Evolutionary conservation across 148 eudicot species (phyloP), one percentile per base, ranked within the genome.

Genomic region (Suaeda aralocaspica): DNA sequence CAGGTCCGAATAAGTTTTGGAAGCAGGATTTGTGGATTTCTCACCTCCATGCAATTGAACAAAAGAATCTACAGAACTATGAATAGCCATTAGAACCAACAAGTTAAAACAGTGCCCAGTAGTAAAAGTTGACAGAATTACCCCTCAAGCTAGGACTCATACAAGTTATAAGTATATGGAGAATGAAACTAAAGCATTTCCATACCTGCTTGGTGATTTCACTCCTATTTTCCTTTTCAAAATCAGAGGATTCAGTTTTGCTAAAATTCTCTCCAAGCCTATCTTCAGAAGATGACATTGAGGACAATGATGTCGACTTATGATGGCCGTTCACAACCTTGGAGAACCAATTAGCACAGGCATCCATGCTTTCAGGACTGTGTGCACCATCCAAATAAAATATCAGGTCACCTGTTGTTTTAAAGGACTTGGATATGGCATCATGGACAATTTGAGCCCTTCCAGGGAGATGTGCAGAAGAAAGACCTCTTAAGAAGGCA

Each of bases 321-420:
- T 72, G 72, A 52, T 68, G 42, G 62, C 71, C 85, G 78, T 82
- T 81, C 66, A 84, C 88, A 79, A 80, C 85, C 64, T 59, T 77
- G 22, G 87, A 82, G 79, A 86, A 91, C 97, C 97, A 91, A 77
- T 71, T 82, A 39, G 88, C 94, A 79, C 97, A 91, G 59, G 86
- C 94, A 68, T 86, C 94, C 82, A 91, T 86, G 83, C 97, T 91
- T 75, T 91, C 97, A 61, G 97, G 91, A 73, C 89, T 86, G 69
- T 91, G 97, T 55, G 97, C 94, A 69, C 97, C 97, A 74, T 91
- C 97, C 80, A 88, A 81, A 82, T 88, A 91, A 75, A 86, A 91
- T 15, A 78, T 64, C 49, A 91, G 70, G 62, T 82, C 91, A 24
- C 87, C 94, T 22, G 79, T 73, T 46, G 60, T 74, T 73, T 41